Base-by-base conservation (phyloP, 164 flowering plant species). In the Echeveria elegans region DNA sequence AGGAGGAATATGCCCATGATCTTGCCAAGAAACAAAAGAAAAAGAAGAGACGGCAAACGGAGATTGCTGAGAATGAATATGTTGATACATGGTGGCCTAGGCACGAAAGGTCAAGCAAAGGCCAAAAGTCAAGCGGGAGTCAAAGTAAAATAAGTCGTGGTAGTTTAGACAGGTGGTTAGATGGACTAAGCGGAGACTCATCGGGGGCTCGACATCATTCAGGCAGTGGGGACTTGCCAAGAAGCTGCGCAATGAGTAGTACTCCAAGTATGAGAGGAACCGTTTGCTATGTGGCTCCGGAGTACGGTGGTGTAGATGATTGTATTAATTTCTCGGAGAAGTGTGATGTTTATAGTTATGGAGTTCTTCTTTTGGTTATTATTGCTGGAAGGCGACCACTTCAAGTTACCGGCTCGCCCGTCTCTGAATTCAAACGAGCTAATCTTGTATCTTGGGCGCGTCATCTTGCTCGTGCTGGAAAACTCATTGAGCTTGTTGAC, bases 261-360 rank as follows among this genome's bases (percentile, higher is more conserved):
- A 95, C 97, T 4, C 97, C 97, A 0, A 95, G 97, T 68, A 95
- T 92, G 97, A 82, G 99, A 71, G 97, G 99, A 65, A 95, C 99
- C 15, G 88, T 95, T n/a, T 95, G 97, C 77, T 92, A 92, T 70
- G 78, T 88, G 64, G 97, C 99, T 21, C 99, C 97, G 0, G 99
- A 95, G 66, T 89, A 81, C 67, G 82, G 89, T 30, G 88, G 83
- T 19, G 87, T 34, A 37, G 70, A 45, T 1, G 66, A 36, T 34
- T n/a, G 81, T 7, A 89, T 85, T 6, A 72, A 76, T 63, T 63
- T 86, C 16, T 92, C 97, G 0, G 97, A 92, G 68, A 95, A 85
- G 74, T 88, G 90, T 63, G 99, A 91, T 71, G 96, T 91, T 1
- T 94, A 94, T 58, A 94, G 98, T 68, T 94, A 71, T 76, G 99